phyloP scores from a whole-genome alignment of 2,329 filamentous ascomycete genomes.

The Xylariales sp. region DNA sequence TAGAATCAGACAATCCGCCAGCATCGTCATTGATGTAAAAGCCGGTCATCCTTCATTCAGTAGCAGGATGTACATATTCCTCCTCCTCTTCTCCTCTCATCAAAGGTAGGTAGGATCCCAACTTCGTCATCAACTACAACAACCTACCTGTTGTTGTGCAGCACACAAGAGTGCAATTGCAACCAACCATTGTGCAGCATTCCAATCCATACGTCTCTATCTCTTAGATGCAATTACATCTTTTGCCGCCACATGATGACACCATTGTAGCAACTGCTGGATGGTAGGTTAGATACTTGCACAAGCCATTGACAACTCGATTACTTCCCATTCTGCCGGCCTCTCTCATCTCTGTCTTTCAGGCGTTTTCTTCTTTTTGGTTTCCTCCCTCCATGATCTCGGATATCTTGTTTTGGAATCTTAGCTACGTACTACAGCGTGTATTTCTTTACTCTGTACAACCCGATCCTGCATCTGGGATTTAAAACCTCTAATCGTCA shows the following conservation, averaged over 20 bases:
- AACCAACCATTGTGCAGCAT: too few relatives aligned
- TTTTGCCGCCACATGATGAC: conserved; percentile 16
- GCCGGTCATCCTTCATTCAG: not conserved
- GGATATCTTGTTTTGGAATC: conserved; percentile 4
- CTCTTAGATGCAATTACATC: conserved; percentile 10
- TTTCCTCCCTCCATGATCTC: not conserved
- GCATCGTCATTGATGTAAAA: conserved; percentile 9
- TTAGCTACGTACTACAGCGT: conserved; percentile 2
- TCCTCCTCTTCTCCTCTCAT: not conserved
- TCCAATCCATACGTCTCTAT: not conserved
- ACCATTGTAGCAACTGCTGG: conserved; percentile 4
- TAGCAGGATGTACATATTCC: not conserved
- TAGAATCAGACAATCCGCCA: not conserved
- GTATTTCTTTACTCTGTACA: not conserved
- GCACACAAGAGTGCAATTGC: not conserved
- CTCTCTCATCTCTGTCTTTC: conserved; percentile 14
- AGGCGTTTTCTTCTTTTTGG: not conserved
- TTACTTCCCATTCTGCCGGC: not conserved
- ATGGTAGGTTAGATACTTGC: conserved; percentile 10
- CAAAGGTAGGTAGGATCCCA: not conserved
- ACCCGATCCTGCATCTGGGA: conserved; percentile 2
- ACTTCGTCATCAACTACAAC: not conserved
- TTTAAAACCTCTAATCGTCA: not conserved
- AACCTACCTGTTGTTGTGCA: not conserved
- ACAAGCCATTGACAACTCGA: conserved; percentile 1